Percentiles rank a stretch among this genome's conserved stretches.
Evolutionary conservation across 2,329 filamentous ascomycete genomes (phyloP).

Genomic region (Didymella exigua): DNA sequence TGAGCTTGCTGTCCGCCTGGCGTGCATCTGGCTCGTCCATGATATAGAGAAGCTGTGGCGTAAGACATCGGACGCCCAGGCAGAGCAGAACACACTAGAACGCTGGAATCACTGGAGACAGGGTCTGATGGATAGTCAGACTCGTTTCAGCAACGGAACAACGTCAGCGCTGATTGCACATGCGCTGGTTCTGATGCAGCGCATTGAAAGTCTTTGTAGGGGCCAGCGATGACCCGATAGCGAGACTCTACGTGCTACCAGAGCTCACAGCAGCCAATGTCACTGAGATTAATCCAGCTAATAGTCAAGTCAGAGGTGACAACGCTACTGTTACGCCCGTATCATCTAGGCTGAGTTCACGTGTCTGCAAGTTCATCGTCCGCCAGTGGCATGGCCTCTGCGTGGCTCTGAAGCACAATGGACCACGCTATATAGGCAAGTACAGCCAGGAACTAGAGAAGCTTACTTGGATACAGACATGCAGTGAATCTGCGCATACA

Average conservation of each 20-base stretch:
- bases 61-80: neutral
- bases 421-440: neutral
- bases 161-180: constrained; percentile 7
- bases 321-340: neutral
- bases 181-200: constrained; percentile 12
- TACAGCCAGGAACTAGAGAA: neutral
- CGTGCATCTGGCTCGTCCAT: constrained; percentile 19
- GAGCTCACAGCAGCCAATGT: too few species aligned
- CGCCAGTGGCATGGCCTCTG: neutral
- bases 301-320: neutral
- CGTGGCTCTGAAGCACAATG: neutral
- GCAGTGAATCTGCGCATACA: neutral
- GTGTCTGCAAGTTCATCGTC: neutral
- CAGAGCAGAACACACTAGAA: constrained; percentile 1
- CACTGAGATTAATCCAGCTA: too few species aligned
- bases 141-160: neutral
- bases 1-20: constrained; percentile 10
- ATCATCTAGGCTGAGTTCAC: neutral
- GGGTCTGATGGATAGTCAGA: neutral
- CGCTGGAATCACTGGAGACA: constrained; percentile 14
- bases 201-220: neutral
- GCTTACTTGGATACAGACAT: neutral
- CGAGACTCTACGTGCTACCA: too few species aligned
- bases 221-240: neutral
- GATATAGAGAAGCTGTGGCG: constrained; percentile 17